Evolutionary conservation across 805 yeast species (phyloP).

Genomic region (Kazachstania psychrophila): DNA sequence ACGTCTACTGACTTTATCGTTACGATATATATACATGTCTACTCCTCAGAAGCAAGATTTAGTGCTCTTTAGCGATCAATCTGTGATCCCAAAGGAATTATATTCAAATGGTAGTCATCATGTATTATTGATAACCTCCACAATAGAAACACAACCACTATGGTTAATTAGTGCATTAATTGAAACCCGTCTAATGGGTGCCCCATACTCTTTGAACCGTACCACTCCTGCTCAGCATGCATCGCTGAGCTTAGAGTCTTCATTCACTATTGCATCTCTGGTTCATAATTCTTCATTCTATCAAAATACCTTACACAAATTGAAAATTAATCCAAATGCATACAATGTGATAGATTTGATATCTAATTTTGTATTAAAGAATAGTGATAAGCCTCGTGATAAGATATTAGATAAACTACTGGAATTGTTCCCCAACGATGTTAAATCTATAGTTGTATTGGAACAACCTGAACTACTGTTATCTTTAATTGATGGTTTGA

Average conservation of each 20-base stretch:
- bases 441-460: constrained; percentile 15
- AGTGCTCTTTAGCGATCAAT: constrained; percentile 41
- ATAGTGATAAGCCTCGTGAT: constrained; percentile 54
- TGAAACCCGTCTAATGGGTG: constrained; percentile 41
- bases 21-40: no score
- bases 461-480: constrained; percentile 29
- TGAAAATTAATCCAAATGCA: constrained; percentile 18
- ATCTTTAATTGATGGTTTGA: constrained; percentile 19
- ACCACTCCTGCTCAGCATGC: constrained; percentile 6
- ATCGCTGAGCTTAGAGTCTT: constrained; percentile 4
- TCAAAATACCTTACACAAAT: constrained; percentile 14
- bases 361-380: constrained; percentile 34
- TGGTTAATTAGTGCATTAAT: constrained; percentile 53
- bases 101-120: constrained; percentile 14
- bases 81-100: constrained; percentile 30
- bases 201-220: constrained; percentile 34
- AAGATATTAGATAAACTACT: constrained; percentile 61
- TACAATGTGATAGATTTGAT: constrained; percentile 37
- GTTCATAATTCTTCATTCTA: constrained; percentile 18
- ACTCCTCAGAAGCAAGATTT: constrained; percentile 49
- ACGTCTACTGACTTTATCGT: no score
- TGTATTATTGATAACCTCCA: constrained; percentile 33
- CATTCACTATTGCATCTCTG: constrained; percentile 26
- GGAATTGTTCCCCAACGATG: constrained; percentile 43
- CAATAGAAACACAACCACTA: constrained; percentile 48